Percentiles rank a stretch among this genome's conserved stretches.
These are phyloP conservation scores for Apiospora marii DNA, from an alignment of 2,329 filamentous ascomycete species.

Conservation along the genomic window DNA sequence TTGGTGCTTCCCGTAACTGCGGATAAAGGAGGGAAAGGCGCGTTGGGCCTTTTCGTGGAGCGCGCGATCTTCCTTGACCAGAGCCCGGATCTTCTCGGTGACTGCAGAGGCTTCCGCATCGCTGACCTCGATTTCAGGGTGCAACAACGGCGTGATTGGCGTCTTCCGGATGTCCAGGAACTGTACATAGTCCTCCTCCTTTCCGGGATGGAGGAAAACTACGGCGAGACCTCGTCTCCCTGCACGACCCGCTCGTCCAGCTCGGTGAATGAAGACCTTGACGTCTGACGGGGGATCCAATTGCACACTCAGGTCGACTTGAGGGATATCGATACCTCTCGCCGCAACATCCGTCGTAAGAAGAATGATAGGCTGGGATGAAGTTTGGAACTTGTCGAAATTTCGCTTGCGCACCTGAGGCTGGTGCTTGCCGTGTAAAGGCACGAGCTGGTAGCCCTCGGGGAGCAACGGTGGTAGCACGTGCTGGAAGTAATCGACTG, in stretches of 20 bases:
- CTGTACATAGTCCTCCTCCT: slow-evolving; percentile 88
- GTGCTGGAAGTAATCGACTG: slow-evolving; percentile 92
- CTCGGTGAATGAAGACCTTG: slow-evolving; percentile 94
- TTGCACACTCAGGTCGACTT: slow-evolving; percentile 90
- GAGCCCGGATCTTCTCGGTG: slow-evolving; percentile 67
- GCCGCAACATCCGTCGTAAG: slow-evolving; percentile 94
- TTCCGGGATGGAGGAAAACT: slow-evolving; percentile 82
- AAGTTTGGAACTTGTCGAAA: slow-evolving; percentile 79
- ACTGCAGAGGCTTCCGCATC: slow-evolving; percentile 66
- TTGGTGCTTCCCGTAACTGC: slow-evolving; percentile 90
- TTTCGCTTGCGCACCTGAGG: slow-evolving; percentile 89
- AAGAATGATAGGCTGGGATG: slow-evolving; percentile 79
- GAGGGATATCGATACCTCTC: slow-evolving; percentile 88
- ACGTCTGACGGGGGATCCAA: slow-evolving; percentile 85
- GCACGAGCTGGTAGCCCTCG: slow-evolving; percentile 72
- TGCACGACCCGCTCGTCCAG: slow-evolving; percentile 89
- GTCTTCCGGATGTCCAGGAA: slow-evolving; percentile 90
- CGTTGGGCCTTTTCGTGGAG: slow-evolving; percentile 88
- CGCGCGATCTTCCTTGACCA: slow-evolving; percentile 60
- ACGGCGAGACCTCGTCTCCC: slow-evolving; percentile 86
- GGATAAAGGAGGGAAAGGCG: slow-evolving; percentile 92
- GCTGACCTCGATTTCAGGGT: slow-evolving; percentile 63
- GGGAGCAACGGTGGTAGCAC: slow-evolving; percentile 79
- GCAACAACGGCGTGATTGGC: slow-evolving; percentile 71
- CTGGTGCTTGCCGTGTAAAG: slow-evolving; percentile 91